phyloP scores from a whole-genome alignment of 805 yeast species.

The Blastobotrys americana region DNA sequence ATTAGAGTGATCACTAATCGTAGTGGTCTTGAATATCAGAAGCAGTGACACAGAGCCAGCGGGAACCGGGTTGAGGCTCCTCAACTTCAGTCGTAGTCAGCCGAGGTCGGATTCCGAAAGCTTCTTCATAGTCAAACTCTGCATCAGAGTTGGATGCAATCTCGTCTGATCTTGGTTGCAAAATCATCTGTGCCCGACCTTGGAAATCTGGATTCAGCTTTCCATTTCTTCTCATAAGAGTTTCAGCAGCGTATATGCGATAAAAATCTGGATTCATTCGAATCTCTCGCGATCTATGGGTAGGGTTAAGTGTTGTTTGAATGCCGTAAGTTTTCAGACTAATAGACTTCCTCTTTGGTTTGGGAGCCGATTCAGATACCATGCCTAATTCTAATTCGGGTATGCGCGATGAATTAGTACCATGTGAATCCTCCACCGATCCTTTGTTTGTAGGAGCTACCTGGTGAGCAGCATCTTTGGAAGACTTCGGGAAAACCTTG shows the following conservation, averaged over 20 bases:
- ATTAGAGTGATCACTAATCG: neutral
- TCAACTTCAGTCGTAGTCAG: slow-evolving; percentile 8
- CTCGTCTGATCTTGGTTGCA: slow-evolving; percentile 23
- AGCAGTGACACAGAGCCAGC: slow-evolving; percentile 3
- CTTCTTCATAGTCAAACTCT: slow-evolving; percentile 10
- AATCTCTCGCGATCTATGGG: slow-evolving; percentile 27
- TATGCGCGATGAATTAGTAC: neutral
- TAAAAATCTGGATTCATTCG: slow-evolving; percentile 31
- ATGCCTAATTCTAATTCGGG: neutral
- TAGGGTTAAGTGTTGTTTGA: slow-evolving; percentile 25
- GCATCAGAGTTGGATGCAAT: neutral
- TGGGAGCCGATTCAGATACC: slow-evolving; percentile 3
- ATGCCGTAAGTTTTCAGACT: slow-evolving; percentile 27
- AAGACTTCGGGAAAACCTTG: neutral
- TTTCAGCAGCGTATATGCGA: slow-evolving; percentile 30
- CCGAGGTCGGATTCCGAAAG: slow-evolving; percentile 23
- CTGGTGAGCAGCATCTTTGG: slow-evolving; percentile 1
- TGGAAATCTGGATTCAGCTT: slow-evolving; percentile 28
- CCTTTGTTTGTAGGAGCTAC: neutral
- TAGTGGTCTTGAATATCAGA: neutral
- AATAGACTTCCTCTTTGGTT: slow-evolving; percentile 10
- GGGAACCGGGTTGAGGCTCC: neutral
- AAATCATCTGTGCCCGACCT: slow-evolving; percentile 29
- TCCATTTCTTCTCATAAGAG: slow-evolving; percentile 29
- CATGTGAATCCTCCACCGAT: neutral